phyloP scores from a whole-genome alignment of 2,329 filamentous ascomycete genomes.

The Harringtonia lauricola region DNA sequence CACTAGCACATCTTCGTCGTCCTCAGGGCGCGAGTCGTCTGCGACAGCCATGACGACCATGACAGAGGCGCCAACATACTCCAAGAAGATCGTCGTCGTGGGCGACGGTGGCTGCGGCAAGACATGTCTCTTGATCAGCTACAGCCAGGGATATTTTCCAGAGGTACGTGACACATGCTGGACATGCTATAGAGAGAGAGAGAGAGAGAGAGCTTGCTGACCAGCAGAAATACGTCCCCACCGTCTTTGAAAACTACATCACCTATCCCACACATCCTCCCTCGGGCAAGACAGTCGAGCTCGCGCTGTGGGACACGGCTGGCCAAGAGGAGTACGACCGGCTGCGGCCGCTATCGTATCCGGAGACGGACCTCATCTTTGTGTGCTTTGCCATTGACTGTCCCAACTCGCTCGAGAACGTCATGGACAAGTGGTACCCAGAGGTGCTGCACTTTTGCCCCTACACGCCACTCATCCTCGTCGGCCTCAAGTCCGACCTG shows the following conservation, averaged over 20 bases:
- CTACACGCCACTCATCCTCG: slow-evolving; percentile 88
- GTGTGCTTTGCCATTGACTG: slow-evolving; percentile 99
- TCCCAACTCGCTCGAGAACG: slow-evolving; percentile 94
- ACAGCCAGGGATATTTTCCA: slow-evolving; percentile 97
- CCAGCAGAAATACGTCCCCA: slow-evolving; percentile 93
- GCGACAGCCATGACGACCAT: slow-evolving; percentile 54
- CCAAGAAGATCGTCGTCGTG: slow-evolving; percentile 98
- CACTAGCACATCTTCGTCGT: slow-evolving; percentile 71
- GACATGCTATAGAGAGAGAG: no score
- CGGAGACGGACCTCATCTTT: slow-evolving; percentile 94
- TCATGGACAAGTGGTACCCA: slow-evolving; percentile 99
- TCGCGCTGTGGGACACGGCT: slow-evolving; percentile 96
- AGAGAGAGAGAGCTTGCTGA: no score
- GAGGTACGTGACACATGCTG: slow-evolving; percentile 60
- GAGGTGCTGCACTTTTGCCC: slow-evolving; percentile 99
- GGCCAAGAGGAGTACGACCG: slow-evolving; percentile 98
- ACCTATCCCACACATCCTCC: slow-evolving; percentile 84
- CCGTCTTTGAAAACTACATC: slow-evolving; percentile 99
- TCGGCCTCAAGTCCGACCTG: slow-evolving; percentile 94
- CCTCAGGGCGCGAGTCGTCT: slow-evolving; percentile 64
- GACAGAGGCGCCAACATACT: slow-evolving; percentile 85
- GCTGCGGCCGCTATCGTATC: slow-evolving; percentile 88
- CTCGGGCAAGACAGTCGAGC: slow-evolving; percentile 87
- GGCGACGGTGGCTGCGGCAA: slow-evolving; percentile 97
- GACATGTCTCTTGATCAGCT: slow-evolving; percentile 96